Conservation (phyloP, 345 rosid species). For the Eucalyptus pauciflora region DNA sequence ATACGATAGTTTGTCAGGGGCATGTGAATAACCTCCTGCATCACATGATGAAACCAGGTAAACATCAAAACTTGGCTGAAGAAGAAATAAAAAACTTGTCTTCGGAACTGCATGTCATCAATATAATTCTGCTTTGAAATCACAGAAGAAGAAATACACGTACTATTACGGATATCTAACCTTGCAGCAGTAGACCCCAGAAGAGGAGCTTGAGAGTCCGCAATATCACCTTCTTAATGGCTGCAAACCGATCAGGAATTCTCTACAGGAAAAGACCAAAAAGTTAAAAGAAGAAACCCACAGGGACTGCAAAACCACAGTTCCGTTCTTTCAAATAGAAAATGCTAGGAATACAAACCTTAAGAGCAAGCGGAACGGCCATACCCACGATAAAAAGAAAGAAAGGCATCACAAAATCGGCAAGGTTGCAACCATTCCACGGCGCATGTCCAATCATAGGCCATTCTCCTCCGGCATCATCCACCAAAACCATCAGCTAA, state of each 20-base stretch:
- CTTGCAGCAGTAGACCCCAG: constrained; percentile 91
- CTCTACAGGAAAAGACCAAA: constrained; percentile 24
- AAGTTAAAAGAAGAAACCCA: not conserved
- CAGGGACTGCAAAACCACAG: not conserved
- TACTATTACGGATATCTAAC: constrained; percentile 9
- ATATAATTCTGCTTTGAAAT: too few relatives aligned
- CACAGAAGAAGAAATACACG: not conserved
- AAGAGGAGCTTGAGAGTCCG: constrained; percentile 77
- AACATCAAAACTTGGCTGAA: not conserved
- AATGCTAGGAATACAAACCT: constrained; percentile 19
- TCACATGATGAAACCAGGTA: not conserved
- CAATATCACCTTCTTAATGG: constrained; percentile 43
- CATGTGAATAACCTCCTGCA: constrained; percentile 84
- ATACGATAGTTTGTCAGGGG: constrained; percentile 61
- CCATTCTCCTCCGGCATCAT: constrained; percentile 92
- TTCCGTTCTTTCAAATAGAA: not conserved
- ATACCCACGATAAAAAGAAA: constrained; percentile 85
- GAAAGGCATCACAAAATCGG: constrained; percentile 96
- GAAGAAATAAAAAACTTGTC: not conserved
- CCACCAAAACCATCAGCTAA: constrained; percentile 84
- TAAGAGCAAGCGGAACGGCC: constrained; percentile 79
- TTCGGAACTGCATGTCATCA: not conserved
- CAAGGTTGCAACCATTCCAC: constrained; percentile 87
- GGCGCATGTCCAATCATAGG: constrained; percentile 79
- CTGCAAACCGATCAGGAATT: constrained; percentile 18